Base-by-base conservation (phyloP, 2,329 filamentous ascomycete genomes). In the Colletotrichum incanum region DNA sequence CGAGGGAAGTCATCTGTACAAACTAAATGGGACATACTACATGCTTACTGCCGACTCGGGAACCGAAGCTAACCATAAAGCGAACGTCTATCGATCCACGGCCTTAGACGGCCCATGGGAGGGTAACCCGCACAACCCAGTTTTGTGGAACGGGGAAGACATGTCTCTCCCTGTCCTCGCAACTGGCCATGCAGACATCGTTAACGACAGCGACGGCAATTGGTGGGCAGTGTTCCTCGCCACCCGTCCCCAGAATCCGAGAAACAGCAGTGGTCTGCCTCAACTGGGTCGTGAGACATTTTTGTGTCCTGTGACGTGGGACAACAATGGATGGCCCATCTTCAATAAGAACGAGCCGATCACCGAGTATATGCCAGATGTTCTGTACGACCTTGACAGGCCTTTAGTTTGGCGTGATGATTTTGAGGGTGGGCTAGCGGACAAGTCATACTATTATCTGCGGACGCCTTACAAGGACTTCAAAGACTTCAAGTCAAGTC, bases 171-270 rank as follows among this genome's bases (percentile, higher is more conserved):
- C 73, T 5, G 73, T 74, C 16, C 65, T 74, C 1, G 67, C 73
- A 28, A 74, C 73, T 16, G 73, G 73, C 3, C 73, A 74, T 31
- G 73, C 73, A 18, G 73, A 74, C n/a, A 71, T 74, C 1, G 66
- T 73, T 23, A 34, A 74, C 1, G 71, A 59, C 37, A 47, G 23
- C 20, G 59, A 74, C 16, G 73, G 73, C 1, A 63, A 62, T 8
- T 74, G 73, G 73, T 74, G 73, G 73, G 73, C 73, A 2, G 73
- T 73, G 6, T 74, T 74, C 39, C 73, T 74, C 7, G 73, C 73
- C 18, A 67, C 55, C 7, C 66, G 73, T 1, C 73, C 73, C 1
- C 73, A 73, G 26, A 67, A 74, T 43, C 73, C 71, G 3, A 65
- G 47, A 2, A 73, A 74, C 43, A 52, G 54, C 5, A 56, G 34